Conservation (phyloP, 2,329 filamentous ascomycete genomes). For the Akanthomyces muscarius region DNA sequence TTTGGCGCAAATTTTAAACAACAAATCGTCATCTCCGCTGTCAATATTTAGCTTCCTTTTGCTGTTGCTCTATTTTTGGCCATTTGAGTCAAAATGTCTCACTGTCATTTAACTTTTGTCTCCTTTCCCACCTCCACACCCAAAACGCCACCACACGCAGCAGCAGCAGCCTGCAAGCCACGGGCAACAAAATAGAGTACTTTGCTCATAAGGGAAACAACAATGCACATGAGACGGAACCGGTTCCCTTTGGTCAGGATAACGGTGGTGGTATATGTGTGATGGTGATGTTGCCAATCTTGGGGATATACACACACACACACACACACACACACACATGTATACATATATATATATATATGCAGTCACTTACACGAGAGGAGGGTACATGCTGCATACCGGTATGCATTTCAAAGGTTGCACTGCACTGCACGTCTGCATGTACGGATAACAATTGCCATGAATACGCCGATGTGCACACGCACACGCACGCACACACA, state of each 20-base stretch:
- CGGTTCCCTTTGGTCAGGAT: background rate
- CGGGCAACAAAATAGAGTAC: background rate
- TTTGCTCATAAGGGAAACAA: no score
- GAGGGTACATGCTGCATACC: no score
- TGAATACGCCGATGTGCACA: background rate
- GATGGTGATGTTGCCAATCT: background rate
- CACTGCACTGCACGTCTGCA: no score
- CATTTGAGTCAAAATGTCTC: slow-evolving; percentile 15
- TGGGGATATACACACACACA: no score
- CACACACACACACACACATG: no score
- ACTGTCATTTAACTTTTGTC: background rate
- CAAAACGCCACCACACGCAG: background rate
- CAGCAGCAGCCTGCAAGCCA: background rate
- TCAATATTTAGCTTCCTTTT: background rate
- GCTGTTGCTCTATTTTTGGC: slow-evolving; percentile 9
- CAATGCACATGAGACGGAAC: background rate
- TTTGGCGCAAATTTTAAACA: no score
- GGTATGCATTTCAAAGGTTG: no score
- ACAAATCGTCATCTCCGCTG: background rate
- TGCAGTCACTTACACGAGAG: background rate
- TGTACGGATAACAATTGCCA: background rate
- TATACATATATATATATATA: background rate
- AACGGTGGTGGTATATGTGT: background rate
- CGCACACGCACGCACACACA: background rate
- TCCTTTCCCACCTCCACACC: background rate